Base-by-base conservation (phyloP, 805 yeast species). In the Pichia californica region DNA sequence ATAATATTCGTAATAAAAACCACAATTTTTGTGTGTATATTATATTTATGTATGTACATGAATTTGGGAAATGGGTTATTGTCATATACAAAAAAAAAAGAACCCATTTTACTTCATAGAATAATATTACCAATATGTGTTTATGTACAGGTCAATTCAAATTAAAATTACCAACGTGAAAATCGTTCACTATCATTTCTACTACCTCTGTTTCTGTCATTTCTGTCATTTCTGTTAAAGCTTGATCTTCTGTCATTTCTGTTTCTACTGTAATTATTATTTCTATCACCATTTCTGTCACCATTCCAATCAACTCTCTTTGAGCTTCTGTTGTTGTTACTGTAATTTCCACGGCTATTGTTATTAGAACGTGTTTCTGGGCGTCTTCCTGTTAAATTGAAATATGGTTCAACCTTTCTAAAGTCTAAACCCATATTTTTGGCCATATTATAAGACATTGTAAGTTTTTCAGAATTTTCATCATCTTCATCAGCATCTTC, bases 381-480 rank as follows among this genome's bases (percentile, higher is more conserved):
- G 15, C 45, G 56, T n/a, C 53, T 48, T 19, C 67, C 67, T 6
- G 64, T 61, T 41, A 60, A 57, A 23, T 56, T 52, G 26, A 61
- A 60, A 44, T 54, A 59, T 27, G 58, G 60, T 39, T 59, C 55
- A 15, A 55, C 49, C 11, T 45, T 50, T 23, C 43, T 46, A 11
- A 49, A 47, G 36, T 56, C 57, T 35, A 66, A 40, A n/a, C 59
- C 60, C 39, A 57, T 44, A 39, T 57, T 58, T 14, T 52, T 50
- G 8, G 58, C 62, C 23, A 52, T 35, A 26, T 41, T 50, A 33
- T 46, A 21, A 34, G 44, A n/a, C 51, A 45, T 37, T n/a, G 47
- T 40, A n/a, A 20, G 29, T n/a, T 31, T 41, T 23, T 31, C 30
- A 18, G 57, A 54, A 20, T 45, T 38, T 11, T 33, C 32, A n/a